Evolutionary conservation across 2,329 filamentous ascomycete species (phyloP), one percentile per base, ranked within the genome.

Genomic region (Mollisia scopiformis): DNA sequence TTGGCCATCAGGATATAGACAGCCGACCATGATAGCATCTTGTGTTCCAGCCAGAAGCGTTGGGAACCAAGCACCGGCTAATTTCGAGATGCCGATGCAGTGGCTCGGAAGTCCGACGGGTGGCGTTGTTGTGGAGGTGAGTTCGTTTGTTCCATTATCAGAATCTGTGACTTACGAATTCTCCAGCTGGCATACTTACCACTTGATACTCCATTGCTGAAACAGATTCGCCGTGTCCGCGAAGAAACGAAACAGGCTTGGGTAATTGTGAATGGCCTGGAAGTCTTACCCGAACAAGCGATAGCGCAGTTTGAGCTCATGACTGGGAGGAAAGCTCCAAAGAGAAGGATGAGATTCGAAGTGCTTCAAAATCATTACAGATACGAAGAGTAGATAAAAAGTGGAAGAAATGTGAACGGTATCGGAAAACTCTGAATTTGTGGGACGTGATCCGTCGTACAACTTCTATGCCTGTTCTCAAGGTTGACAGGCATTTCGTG

Each of bases 221-320:
- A 82, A 31, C 90, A 93, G 68, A 86, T 91, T 57, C 66, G 72
- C 2, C 59, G 57, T 16, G 61, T 74, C 13, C 82, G 87, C 19
- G 76, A 72, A 53, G 66, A 72, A 72, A 79, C 85, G 21, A 77
- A 85, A 58, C 78, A 82, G 65, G 82, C 90, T 41, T 93, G 90
- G 90, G 87, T 92, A 0, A 81, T 90, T 19, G 85, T 93, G 74
- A 89, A 93, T 69, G 90, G 90, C 0, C 77, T 93, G 13, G 90
- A 93, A 68, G 81, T 93, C 50, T 75, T 94, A 14, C 89, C 89
- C 0, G 91, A 93, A 72, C 90, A 93, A 71, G 91, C 88, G 0
- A 91, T 91, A 74, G 90, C 90, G 1, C 90, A 93, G 69, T 94
- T 93, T 70, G 91, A 94, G 74, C 75, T 93, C 2, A 92, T 93